These are phyloP conservation scores for Clonostachys rosea DNA, from an alignment of 2,329 filamentous ascomycete species.

Conservation along the genomic window DNA sequence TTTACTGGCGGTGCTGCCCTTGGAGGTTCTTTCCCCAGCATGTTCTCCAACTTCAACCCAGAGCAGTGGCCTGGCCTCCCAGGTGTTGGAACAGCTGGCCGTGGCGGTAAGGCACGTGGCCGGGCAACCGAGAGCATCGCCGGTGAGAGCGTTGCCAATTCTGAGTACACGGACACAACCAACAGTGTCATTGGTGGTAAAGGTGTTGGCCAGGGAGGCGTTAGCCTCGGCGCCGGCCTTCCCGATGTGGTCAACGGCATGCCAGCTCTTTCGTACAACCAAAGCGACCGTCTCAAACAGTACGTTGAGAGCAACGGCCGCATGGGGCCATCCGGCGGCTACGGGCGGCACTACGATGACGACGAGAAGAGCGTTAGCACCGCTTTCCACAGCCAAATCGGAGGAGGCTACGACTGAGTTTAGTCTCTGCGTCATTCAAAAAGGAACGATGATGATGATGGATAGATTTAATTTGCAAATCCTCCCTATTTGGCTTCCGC, in stretches of 20 bases:
- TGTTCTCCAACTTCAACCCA: slow-evolving; percentile 88
- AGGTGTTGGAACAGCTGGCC: slow-evolving; percentile 55
- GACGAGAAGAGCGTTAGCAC: slow-evolving; percentile 96
- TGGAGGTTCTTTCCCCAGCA: slow-evolving; percentile 72
- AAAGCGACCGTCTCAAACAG: slow-evolving; percentile 78
- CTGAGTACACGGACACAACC: slow-evolving; percentile 81
- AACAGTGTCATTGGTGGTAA: slow-evolving; percentile 73
- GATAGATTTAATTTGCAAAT: too few species aligned
- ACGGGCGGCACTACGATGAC: slow-evolving; percentile 73
- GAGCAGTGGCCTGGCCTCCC: slow-evolving; percentile 85
- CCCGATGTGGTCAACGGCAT: slow-evolving; percentile 67
- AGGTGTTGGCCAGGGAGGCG: slow-evolving; percentile 77
- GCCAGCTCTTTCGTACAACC: slow-evolving; percentile 53
- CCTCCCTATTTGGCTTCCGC: too few species aligned
- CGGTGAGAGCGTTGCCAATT: slow-evolving; percentile 88
- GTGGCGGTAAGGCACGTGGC: slow-evolving; percentile 63
- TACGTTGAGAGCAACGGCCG: slow-evolving; percentile 86
- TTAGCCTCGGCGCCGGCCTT: slow-evolving; percentile 78
- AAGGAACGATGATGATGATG: too few species aligned
- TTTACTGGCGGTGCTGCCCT: slow-evolving; percentile 84
- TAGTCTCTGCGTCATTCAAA: background rate
- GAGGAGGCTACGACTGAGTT: slow-evolving; percentile 53
- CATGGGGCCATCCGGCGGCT: slow-evolving; percentile 61
- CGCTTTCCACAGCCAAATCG: slow-evolving; percentile 93
- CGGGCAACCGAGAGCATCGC: slow-evolving; percentile 74